Base-by-base conservation (phyloP, 805 yeast genomes). In the Ascoidea asiatica region DNA sequence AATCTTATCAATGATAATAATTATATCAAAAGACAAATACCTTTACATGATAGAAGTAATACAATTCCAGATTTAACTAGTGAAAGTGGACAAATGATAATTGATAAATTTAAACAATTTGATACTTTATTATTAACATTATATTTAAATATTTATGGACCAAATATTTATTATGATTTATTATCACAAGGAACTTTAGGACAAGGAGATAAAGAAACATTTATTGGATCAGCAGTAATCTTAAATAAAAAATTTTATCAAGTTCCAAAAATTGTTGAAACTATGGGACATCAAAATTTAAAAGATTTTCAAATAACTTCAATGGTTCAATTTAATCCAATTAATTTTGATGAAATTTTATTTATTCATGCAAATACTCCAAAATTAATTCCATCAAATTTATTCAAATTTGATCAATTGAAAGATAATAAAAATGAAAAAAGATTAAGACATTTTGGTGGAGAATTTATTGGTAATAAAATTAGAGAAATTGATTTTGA, bases 121-220 rank as follows among this genome's bases (percentile, higher is more conserved):
- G 70, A 67, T 47, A 77, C 86, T 0, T 56, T 81, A 40, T 56
- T 80, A 21, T 59, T 82, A 41, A 66, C 83, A 3, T 62, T 77
- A 38, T 81, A 79, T 58, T 82, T 82, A 57, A 81, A 82, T 52
- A 59, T 77, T 1, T 64, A 66, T 57, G 89, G 90, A 0, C 87
- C 87, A 1, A 59, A 66, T 5, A 77, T 70, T 61, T 82, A 75
- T 57, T 82, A 81, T 53, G 81, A 79, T 8, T 59, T 82, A 46
- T 65, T 82, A 50, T 73, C 85, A 0, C 89, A 80, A 55, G 86
- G 86, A 3, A 67, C 76, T 21, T 78, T 86, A 1, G 89, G 90
- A 21, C 83, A 81, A 63, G 89, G 90, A 43, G 90, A 82, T 55
- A 81, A 82, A 56, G 90, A 82, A 54, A 80, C 90, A 0, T 81